phyloP scores from a whole-genome alignment of 345 rosid species.

The Gossypium thurberi region DNA sequence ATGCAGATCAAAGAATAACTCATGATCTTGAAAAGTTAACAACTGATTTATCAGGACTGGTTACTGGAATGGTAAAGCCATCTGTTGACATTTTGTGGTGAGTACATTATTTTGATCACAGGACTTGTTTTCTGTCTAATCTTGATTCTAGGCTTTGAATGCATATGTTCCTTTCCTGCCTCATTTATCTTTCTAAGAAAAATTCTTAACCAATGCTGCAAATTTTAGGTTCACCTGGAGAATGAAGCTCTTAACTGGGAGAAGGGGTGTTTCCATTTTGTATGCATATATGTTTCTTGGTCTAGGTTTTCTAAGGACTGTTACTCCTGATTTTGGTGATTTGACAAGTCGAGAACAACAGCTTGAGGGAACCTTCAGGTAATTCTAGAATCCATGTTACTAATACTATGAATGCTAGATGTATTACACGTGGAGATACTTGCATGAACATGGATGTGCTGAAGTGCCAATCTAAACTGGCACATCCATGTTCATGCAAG shows the following conservation, averaged over 20 bases:
- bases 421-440: no score
- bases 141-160: slow-evolving; percentile 2
- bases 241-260: slow-evolving; percentile 94
- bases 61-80: slow-evolving; percentile 99
- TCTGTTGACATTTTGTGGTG: slow-evolving; percentile 91
- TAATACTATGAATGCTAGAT: slow-evolving; percentile 4
- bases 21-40: slow-evolving; percentile 90
- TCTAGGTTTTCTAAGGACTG: slow-evolving; percentile 81
- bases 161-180: background rate
- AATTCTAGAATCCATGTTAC: slow-evolving; percentile 11
- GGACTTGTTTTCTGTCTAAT: slow-evolving; percentile 11
- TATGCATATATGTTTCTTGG: slow-evolving; percentile 95
- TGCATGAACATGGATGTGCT: background rate
- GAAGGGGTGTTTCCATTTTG: slow-evolving; percentile 86
- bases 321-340: slow-evolving; percentile 95
- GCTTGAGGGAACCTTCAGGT: slow-evolving; percentile 97
- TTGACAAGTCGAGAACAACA: slow-evolving; percentile 79
- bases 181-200: slow-evolving; percentile 9
- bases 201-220: slow-evolving; percentile 15
- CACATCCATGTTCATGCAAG: no score
- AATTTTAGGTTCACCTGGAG: slow-evolving; percentile 90
- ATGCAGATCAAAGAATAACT: slow-evolving; percentile 96
- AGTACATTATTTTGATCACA: slow-evolving; percentile 23
- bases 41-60: slow-evolving; percentile 74
- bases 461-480: background rate